Conservation (phyloP, 352 stramenopile species). For the Globisporangium nagaii region DNA sequence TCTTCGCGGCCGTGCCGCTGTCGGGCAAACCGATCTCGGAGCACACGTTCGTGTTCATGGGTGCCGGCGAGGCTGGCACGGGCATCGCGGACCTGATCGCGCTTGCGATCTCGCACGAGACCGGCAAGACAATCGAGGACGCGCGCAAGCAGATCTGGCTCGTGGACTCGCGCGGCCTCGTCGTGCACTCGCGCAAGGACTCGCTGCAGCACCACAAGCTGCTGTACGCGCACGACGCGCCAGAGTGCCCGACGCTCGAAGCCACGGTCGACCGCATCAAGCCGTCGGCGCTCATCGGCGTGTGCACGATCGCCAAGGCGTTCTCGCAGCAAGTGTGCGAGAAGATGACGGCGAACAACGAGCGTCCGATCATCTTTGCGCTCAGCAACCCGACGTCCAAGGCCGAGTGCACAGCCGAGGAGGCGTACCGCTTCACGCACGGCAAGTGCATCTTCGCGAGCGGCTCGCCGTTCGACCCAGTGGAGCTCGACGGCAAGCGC, state of each 20-base stretch:
- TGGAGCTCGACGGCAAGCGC: constrained; percentile 84
- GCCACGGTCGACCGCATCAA: constrained; percentile 83
- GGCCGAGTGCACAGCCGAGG: constrained; percentile 94
- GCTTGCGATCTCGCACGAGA: constrained; percentile 88
- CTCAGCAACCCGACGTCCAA: constrained; percentile 96
- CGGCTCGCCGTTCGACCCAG: constrained; percentile 94
- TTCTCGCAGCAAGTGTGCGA: constrained; percentile 89
- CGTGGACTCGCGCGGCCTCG: constrained; percentile 89
- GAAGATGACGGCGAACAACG: constrained; percentile 84
- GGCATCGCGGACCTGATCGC: constrained; percentile 93
- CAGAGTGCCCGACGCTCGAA: constrained; percentile 55
- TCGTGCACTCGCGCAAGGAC: constrained; percentile 60
- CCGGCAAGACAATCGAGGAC: constrained; percentile 78
- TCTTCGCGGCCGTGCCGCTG: constrained; percentile 64
- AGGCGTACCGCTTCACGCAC: constrained; percentile 96
- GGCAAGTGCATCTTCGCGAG: constrained; percentile 95
- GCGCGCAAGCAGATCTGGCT: constrained; percentile 91
- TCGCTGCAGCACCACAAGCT: constrained; percentile 90
- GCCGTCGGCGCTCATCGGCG: constrained; percentile 93
- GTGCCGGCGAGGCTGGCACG: constrained; percentile 92
- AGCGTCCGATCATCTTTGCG: constrained; percentile 95
- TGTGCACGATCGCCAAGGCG: constrained; percentile 87
- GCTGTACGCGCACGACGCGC: constrained; percentile 79
- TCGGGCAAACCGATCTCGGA: constrained; percentile 82
- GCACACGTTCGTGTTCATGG: constrained; percentile 94